phyloP scores from a whole-genome alignment of 768 basidiomycete species.

The Dictyophora rubrovolvata region DNA sequence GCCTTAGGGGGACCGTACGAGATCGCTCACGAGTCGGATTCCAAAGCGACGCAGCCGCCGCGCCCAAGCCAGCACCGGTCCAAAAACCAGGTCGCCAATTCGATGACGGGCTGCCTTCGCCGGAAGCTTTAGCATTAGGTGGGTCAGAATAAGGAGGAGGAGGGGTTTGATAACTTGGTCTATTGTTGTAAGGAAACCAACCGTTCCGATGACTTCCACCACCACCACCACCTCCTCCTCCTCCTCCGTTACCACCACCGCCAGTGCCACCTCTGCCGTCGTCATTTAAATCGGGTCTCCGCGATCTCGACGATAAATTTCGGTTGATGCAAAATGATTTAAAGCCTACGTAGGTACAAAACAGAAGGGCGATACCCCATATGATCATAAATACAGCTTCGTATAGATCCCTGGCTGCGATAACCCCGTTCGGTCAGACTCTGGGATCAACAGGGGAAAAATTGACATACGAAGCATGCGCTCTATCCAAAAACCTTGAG shows the following conservation, averaged over 20 bases:
- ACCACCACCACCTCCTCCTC: constrained; percentile 24
- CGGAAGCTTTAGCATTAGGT: constrained; percentile 15
- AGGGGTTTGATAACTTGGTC: constrained; percentile 26
- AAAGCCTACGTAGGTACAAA: constrained; percentile 51
- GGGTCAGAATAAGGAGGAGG: constrained; percentile 53
- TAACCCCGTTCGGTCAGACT: background rate
- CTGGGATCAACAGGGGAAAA: background rate
- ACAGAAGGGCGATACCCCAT: constrained; percentile 42
- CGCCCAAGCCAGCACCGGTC: constrained; percentile 72
- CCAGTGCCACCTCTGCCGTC: constrained; percentile 18
- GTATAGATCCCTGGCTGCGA: constrained; percentile 36
- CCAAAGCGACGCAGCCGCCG: constrained; percentile 40
- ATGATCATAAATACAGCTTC: constrained; percentile 43
- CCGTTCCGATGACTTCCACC: constrained; percentile 16
- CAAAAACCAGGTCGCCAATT: constrained; percentile 71
- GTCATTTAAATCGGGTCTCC: constrained; percentile 17
- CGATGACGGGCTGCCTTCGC: constrained; percentile 24
- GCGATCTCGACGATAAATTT: constrained; percentile 12
- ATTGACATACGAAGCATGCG: background rate
- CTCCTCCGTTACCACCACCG: constrained; percentile 10
- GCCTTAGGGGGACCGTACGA: constrained; percentile 35
- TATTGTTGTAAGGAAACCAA: constrained; percentile 44
- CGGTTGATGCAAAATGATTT: constrained; percentile 38
- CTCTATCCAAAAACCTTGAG: background rate
- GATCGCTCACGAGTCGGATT: constrained; percentile 8